Base-by-base conservation (phyloP, 2,329 filamentous ascomycete genomes). In the Xylariaceae sp. region DNA sequence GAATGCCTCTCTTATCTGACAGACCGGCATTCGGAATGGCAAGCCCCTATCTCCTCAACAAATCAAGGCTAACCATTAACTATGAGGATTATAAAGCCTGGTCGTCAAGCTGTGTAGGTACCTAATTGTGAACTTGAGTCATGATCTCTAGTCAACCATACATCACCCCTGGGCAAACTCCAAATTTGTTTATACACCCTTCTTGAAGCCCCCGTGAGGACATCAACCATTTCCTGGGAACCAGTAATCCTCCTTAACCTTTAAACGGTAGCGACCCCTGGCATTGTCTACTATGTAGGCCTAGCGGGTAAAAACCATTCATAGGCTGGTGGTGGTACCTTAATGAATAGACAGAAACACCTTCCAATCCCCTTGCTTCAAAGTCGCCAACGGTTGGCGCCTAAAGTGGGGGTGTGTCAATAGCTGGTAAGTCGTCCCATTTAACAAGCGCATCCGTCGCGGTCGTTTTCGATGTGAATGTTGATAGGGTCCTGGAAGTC, bases 401-500 rank as follows among this genome's bases (percentile, higher is more conserved):
- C n/a, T n/a, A n/a, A n/a, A n/a, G n/a, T n/a, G n/a, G n/a, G n/a
- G n/a, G n/a, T 26, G 17, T 9, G 32, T 9, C 18, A 9, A 38
- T 36, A 5, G 26, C 17, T n/a, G 23, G 32, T 4, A 9, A 19
- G n/a, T 35, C 13, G 34, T 30, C 26, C 38, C 31, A 31, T 34
- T 75, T 75, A 98, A 71, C 92, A 98, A 55, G 89, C 81, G 66
- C 92, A 98, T 41, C 89, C 88, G 58, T 94, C 88, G 55, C 87
- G 81, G 56, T 94, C 87, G 63, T 88, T 88, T 67, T 95, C 89
- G 53, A 96, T 85, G 66, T 95, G 88, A 63, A 98, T 96, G 64
- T 95, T 94, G 68, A 98, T 97, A 35, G 90, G 90, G 62, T 97
- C 92, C 57, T 88, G 88, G 71, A 95, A 98, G 63, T 97, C 92